Evolutionary conservation across 2,329 filamentous ascomycete genomes (phyloP), one percentile per base, ranked within the genome.

Genomic region (Claviceps africana): DNA sequence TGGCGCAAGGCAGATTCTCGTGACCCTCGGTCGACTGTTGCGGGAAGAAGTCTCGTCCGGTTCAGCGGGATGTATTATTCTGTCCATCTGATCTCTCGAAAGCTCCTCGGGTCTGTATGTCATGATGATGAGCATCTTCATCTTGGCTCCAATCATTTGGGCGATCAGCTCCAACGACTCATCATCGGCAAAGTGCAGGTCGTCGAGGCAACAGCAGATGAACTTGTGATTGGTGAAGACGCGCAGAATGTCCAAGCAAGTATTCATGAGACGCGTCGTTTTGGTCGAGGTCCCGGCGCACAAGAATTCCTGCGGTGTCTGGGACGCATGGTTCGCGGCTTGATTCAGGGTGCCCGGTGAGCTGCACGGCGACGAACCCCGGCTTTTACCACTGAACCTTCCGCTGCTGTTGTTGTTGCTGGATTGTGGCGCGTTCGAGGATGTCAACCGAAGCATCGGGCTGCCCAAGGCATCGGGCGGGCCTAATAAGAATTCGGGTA

Each of bases 181-280:
- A 28, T 85, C 80, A 62, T 96, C 91, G 7, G 89, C 88, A 65
- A 88, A 93, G 60, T 96, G 89, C 33, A 96, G 70, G 65, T 96
- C 91, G 61, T 96, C 91, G 30, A 96, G 70, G 59, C 83, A 89
- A 59, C 95, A 83, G 61, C 88, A 94, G 51, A 95, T 89, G 60
- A 95, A 82, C 60, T 90, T 93, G 64, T 90, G 83, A 21, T 83
- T 76, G 0, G 88, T 85, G 52, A 97, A 82, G 43, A 94, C 79
- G 50, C 87, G 80, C 49, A 96, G 67, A 10, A 95, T 84, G 58
- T 96, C 90, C 46, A 95, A 71, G 59, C 94, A 91, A 1, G 87
- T 90, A 62, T 89, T 91, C 75, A 91, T 86, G 52, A 95, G 77
- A 13, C 88, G 82, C 57, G 88, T 84, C 1, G 75, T 78, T 62